Base-by-base conservation (phyloP, 352 stramenopile species). In the Peronospora destructor region DNA sequence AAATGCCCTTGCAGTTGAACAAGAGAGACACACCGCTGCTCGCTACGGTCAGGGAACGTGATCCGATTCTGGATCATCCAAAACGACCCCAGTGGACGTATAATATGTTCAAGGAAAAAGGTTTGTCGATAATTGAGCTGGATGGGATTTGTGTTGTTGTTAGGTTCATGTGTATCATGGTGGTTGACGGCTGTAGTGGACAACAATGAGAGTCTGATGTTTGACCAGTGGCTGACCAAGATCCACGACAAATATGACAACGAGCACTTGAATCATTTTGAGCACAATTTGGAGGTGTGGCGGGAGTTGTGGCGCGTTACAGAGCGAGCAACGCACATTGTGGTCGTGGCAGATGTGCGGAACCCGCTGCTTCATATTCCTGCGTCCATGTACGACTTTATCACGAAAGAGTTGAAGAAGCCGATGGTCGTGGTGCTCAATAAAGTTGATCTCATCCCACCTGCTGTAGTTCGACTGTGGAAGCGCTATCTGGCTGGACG, bases 201-300 rank as follows among this genome's bases (percentile, higher is more conserved):
- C 56, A 70, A 65, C 49, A 87, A 88, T 30, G 85, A 94, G 52
- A 82, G 59, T 49, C 64, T 87, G 34, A 89, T 88, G 73, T 94
- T 95, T 53, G 76, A 91, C 50, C 61, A 76, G 39, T 95, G 84
- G 84, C 71, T 95, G 51, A 73, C 66, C n/a, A 75, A 71, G 46
- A 91, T 95, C 58, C 73, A 93, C 56, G 60, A 84, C 54, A 89
- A 91, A 53, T 94, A 88, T 53, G 56, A 80, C 46, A 71, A 83
- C 43, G 75, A 93, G 19, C 64, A 89, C 50, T 62, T 93, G 39
- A 93, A 91, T 51, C 76, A 87, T 45, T 93, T 91, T 54, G 83
- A 93, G 47, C 80, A 88, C 56, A 93, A 93, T 47, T 44, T 93
- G 17, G 77, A 93, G 49, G 80, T 91, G 2, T 93, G 83, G 83